Conservation (phyloP, 345 rosid genomes). For the Moringa oleifera region DNA sequence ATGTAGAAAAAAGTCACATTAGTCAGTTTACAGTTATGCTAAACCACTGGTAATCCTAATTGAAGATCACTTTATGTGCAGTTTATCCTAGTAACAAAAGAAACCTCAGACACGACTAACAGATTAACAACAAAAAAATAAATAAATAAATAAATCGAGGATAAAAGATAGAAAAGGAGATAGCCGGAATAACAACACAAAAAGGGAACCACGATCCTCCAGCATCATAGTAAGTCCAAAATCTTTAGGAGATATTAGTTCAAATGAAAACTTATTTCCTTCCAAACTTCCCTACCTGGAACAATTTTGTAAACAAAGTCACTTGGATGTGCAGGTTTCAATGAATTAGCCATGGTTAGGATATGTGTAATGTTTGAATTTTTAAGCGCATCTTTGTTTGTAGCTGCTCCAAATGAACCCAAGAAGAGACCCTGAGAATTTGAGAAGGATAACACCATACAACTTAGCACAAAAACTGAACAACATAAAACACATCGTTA, state of each 20-base stretch:
- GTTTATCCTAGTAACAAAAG: no score
- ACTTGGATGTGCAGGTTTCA: slow-evolving; percentile 45
- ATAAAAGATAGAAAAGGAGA: no score
- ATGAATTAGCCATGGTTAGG: slow-evolving; percentile 56
- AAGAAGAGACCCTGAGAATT: slow-evolving; percentile 35
- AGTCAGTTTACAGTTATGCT: not conserved
- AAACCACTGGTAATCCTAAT: not conserved
- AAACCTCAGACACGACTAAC: not conserved
- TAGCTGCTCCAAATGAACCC: slow-evolving; percentile 61
- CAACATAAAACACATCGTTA: not conserved
- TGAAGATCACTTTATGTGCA: not conserved
- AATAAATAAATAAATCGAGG: not conserved
- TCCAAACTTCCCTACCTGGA: slow-evolving; percentile 34
- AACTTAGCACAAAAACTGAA: not conserved
- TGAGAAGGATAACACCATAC: not conserved
- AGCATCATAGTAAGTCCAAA: not conserved
- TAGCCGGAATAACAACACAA: no score
- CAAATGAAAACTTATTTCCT: not conserved
- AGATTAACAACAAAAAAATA: not conserved
- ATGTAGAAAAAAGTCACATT: not conserved
- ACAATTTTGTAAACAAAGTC: slow-evolving; percentile 66
- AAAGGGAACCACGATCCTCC: not conserved
- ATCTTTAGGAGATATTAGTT: not conserved
- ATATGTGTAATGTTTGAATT: slow-evolving; percentile 59
- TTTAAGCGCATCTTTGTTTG: slow-evolving; percentile 46